A percentile compares a stretch with the other conserved stretches of the same genome.
These are phyloP conservation scores for Mallotus repandus DNA, from an alignment of 441 rosid species.

Conservation along the genomic window DNA sequence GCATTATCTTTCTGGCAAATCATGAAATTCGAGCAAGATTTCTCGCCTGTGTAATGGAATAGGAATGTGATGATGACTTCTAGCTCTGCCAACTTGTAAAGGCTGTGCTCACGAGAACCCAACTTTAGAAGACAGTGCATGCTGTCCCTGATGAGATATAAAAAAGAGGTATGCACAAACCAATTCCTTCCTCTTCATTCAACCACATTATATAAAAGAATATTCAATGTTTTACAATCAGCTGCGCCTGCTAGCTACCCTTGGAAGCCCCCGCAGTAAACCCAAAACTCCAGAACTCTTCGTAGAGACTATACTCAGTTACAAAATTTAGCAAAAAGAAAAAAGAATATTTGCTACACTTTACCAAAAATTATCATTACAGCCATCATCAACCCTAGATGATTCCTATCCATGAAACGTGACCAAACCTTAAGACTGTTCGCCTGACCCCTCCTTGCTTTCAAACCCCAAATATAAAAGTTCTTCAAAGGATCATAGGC, in stretches of 20 bases:
- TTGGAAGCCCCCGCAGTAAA: constrained; percentile 14
- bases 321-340: constrained; percentile 15
- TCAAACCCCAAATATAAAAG: background rate
- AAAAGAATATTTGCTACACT: constrained; percentile 15
- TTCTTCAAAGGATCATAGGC: constrained; percentile 14
- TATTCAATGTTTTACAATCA: constrained; percentile 33
- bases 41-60: no score
- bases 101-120: no score
- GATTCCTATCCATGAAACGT: background rate
- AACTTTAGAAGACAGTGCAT: no score
- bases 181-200: constrained; percentile 10
- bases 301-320: constrained; percentile 21
- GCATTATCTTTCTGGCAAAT: no score
- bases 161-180: background rate
- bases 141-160: no score
- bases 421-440: background rate
- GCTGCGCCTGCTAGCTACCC: constrained; percentile 13
- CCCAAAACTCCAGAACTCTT: constrained; percentile 23
- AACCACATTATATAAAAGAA: constrained; percentile 31
- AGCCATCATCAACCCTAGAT: constrained; percentile 13
- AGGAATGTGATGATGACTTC: no score
- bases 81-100: no score
- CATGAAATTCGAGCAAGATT: no score
- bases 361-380: constrained; percentile 28
- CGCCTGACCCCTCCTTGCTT: constrained; percentile 19